A percentile compares a stretch with the other conserved stretches of the same genome.
Evolutionary conservation across 2,329 filamentous ascomycete species (phyloP).

Genomic region (Nemania serpens): DNA sequence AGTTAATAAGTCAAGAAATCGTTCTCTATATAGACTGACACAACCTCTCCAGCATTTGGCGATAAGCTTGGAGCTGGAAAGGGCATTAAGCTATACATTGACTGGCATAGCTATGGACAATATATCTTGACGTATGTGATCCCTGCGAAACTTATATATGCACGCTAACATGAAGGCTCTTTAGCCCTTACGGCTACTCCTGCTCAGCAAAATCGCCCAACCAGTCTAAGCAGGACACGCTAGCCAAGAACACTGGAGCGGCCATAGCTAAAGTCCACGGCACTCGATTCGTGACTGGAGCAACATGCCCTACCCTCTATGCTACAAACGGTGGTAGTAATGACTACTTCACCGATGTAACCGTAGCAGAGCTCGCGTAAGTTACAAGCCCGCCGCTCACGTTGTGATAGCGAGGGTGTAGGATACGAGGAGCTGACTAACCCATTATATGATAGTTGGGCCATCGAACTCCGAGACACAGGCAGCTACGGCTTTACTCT

Average conservation of each 20-base stretch:
- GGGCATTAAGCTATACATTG: slow-evolving; percentile 39
- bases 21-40: slow-evolving; percentile 14
- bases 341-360: slow-evolving; percentile 41
- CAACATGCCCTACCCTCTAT: slow-evolving; percentile 46
- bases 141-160: neutral
- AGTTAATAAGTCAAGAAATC: slow-evolving; percentile 2
- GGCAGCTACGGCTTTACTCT: slow-evolving; percentile 38
- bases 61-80: slow-evolving; percentile 46
- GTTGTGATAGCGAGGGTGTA: neutral
- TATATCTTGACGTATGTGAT: slow-evolving; percentile 36
- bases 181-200: slow-evolving; percentile 39
- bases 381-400: slow-evolving; percentile 9
- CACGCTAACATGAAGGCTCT: neutral
- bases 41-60: slow-evolving; percentile 49
- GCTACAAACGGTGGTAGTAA: slow-evolving; percentile 35
- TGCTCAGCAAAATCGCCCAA: slow-evolving; percentile 35
- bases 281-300: slow-evolving; percentile 45
- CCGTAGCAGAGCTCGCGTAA: slow-evolving; percentile 37
- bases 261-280: slow-evolving; percentile 35
- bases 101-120: slow-evolving; percentile 41
- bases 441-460: slow-evolving; percentile 30
- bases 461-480: slow-evolving; percentile 41
- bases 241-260: slow-evolving; percentile 42
- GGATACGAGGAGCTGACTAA: slow-evolving; percentile 11
- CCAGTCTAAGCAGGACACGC: slow-evolving; percentile 35